phyloP scores from a whole-genome alignment of 2,329 filamentous ascomycete species.

The Sclerotinia spermophila region DNA sequence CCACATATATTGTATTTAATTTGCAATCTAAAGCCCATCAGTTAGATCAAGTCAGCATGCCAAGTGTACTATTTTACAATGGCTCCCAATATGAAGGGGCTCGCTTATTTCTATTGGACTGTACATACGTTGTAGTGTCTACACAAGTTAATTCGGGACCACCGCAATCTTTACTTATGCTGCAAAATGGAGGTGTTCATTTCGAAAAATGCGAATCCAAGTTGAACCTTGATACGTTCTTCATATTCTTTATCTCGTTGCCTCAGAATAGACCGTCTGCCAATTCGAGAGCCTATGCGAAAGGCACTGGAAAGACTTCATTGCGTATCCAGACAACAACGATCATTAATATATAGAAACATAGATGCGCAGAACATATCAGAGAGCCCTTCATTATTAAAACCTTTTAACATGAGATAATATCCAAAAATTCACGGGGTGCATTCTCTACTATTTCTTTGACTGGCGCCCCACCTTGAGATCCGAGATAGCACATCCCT shows the following conservation, averaged over 20 bases:
- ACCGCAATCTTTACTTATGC: neutral
- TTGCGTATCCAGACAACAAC: neutral
- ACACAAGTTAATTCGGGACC: neutral
- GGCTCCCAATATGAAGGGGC: neutral
- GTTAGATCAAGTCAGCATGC: neutral
- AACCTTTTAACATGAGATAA: too few relatives aligned
- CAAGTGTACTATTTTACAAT: neutral
- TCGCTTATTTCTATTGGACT: neutral
- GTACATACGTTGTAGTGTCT: too few relatives aligned
- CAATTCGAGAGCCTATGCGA: neutral
- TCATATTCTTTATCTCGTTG: neutral
- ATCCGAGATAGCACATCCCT: too few relatives aligned
- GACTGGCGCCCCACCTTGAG: neutral
- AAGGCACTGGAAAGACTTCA: neutral
- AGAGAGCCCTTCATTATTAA: too few relatives aligned
- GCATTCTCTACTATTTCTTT: neutral
- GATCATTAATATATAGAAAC: neutral
- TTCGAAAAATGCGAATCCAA: neutral
- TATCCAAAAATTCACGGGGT: neutral
- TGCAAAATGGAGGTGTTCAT: neutral
- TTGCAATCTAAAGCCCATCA: neutral
- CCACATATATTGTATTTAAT: neutral
- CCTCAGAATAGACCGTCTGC: neutral
- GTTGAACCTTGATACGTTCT: too few relatives aligned
- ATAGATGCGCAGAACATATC: too few relatives aligned